phyloP scores from a whole-genome alignment of 2,329 filamentous ascomycete species.

The Diaporthe sp. region DNA sequence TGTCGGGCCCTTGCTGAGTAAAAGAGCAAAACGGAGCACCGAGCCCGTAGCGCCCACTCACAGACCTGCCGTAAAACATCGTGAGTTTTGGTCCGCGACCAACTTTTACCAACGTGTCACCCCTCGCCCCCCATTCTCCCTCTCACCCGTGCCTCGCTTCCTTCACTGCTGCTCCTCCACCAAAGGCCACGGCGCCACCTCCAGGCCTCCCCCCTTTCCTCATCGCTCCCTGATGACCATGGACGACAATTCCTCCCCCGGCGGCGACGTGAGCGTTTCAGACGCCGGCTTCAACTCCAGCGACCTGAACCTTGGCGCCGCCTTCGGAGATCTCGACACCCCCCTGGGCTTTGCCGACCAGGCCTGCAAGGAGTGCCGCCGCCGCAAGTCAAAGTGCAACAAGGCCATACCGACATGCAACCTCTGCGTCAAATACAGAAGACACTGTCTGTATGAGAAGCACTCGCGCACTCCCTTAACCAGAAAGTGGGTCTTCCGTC shows the following conservation, averaged over 20 bases:
- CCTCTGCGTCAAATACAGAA: conserved; percentile 56
- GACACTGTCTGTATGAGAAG: conserved; percentile 63
- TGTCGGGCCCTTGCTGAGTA: conserved; percentile 33
- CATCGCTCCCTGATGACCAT: conserved; percentile 29
- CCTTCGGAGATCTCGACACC: conserved; percentile 39
- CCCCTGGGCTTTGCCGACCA: conserved; percentile 46
- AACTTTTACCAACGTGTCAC: conserved; percentile 36
- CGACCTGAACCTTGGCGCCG: conserved; percentile 38
- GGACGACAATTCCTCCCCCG: conserved; percentile 36
- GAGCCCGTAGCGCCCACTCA: conserved; percentile 33
- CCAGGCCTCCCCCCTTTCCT: background rate
- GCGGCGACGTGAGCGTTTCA: conserved; percentile 36
- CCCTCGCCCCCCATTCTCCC: conserved; percentile 21
- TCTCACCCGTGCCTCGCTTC: conserved; percentile 7
- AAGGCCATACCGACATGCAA: conserved; percentile 53
- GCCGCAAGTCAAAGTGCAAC: conserved; percentile 56
- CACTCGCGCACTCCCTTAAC: conserved; percentile 62
- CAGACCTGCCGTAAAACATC: conserved; percentile 40
- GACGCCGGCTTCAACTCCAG: conserved; percentile 33
- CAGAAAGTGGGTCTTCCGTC: conserved; percentile 52
- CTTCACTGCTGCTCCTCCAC: conserved; percentile 14
- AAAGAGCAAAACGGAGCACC: conserved; percentile 32
- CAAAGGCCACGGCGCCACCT: conserved; percentile 5
- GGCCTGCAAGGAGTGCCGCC: conserved; percentile 56
- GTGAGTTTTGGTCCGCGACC: conserved; percentile 39